Percentiles rank a stretch among this genome's conserved stretches.
These are phyloP conservation scores for Astraeus odoratus DNA, from an alignment of 768 basidiomycete genomes.

Conservation along the genomic window DNA sequence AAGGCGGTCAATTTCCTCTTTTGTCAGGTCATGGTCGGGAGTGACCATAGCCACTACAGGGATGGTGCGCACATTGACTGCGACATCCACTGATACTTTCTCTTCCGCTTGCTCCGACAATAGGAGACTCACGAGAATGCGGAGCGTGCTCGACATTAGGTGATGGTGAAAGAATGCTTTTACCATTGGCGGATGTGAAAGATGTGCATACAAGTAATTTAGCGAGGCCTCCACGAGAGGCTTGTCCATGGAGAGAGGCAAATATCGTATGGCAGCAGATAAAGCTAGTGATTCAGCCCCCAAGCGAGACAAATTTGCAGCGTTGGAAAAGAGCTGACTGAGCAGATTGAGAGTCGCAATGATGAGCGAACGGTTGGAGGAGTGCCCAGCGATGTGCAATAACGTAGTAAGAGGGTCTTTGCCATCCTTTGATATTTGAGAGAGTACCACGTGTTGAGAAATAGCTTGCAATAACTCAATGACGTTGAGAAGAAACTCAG, in stretches of 20 bases:
- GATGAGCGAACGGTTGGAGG: conserved; percentile 71
- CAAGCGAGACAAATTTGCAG: conserved; percentile 50
- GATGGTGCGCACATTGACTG: conserved; percentile 50
- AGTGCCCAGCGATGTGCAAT: conserved; percentile 44
- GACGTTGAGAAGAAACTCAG: conserved; percentile 65
- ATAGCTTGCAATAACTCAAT: conserved; percentile 68
- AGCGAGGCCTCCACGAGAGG: conserved; percentile 62
- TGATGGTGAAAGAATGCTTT: conserved; percentile 70
- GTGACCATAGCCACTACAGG: conserved; percentile 42
- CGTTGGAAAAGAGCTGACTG: conserved; percentile 54
- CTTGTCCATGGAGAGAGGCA: conserved; percentile 68
- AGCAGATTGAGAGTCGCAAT: conserved; percentile 57
- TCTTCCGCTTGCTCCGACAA: conserved; percentile 70
- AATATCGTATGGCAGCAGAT: conserved; percentile 56
- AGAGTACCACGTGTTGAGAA: conserved; percentile 37
- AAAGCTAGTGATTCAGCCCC: conserved; percentile 52
- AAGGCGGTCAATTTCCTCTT: conserved; percentile 60
- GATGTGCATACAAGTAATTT: conserved; percentile 69
- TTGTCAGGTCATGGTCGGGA: conserved; percentile 59
- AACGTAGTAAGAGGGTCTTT: conserved; percentile 53
- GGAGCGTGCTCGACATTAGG: conserved; percentile 63
- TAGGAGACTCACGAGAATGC: conserved; percentile 59
- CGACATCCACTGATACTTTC: conserved; percentile 55
- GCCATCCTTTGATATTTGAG: conserved; percentile 28
- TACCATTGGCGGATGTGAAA: conserved; percentile 68